Evolutionary conservation across 768 basidiomycete species (phyloP).

Genomic region (Ramaria sp.): DNA sequence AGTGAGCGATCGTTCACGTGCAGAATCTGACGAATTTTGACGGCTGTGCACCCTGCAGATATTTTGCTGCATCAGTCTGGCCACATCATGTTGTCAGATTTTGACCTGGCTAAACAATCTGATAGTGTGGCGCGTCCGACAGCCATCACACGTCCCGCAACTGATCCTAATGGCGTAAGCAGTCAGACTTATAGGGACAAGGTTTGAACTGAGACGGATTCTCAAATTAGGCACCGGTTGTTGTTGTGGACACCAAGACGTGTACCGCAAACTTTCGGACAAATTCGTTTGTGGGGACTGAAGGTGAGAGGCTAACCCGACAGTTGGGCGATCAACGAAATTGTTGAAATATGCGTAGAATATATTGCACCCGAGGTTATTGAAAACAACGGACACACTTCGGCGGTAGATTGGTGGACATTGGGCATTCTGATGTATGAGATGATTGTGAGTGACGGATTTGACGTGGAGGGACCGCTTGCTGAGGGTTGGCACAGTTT

Average conservation of each 20-base stretch:
- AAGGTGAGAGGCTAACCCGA: constrained; percentile 48
- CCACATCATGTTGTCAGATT: constrained; percentile 99
- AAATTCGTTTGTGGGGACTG: constrained; percentile 98
- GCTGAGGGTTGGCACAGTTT: constrained; percentile 42
- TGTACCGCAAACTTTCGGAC: constrained; percentile 98
- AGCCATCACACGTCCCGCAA: constrained; percentile 75
- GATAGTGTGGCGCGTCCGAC: constrained; percentile 32
- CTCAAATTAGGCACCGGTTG: constrained; percentile 56
- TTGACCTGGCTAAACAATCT: constrained; percentile 96
- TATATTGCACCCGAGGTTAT: constrained; percentile 99
- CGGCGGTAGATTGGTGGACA: constrained; percentile 99
- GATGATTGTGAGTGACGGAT: constrained; percentile 75
- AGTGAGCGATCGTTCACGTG: constrained; percentile 46
- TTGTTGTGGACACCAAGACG: constrained; percentile 79
- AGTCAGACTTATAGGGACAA: neutral
- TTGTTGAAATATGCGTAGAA: constrained; percentile 38
- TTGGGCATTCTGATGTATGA: constrained; percentile 97
- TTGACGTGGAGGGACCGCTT: constrained; percentile 13
- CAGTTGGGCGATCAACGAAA: neutral
- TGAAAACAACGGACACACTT: constrained; percentile 90
- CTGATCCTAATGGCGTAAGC: constrained; percentile 82
- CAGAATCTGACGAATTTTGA: too few relatives aligned
- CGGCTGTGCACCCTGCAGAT: constrained; percentile 41
- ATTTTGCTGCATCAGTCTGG: constrained; percentile 96
- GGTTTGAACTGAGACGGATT: neutral